Conservation (phyloP, 2,329 filamentous ascomycete genomes). For the Fusarium marasasianum region DNA sequence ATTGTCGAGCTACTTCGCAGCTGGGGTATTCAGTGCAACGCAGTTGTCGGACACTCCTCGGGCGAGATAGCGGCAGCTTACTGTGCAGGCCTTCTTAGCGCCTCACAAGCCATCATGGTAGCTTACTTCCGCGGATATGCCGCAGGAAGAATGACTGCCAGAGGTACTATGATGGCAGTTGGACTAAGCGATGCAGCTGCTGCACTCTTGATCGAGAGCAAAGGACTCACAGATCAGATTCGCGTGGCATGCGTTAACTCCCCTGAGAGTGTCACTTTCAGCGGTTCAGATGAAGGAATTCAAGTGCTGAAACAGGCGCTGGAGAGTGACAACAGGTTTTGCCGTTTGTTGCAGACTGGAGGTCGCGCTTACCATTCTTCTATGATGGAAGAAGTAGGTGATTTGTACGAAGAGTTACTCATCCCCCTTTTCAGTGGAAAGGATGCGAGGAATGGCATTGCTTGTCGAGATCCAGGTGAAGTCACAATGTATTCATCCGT, state of each 20-base stretch:
- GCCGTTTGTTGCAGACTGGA: background rate
- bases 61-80: background rate
- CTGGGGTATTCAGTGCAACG: background rate
- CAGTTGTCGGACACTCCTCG: background rate
- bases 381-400: background rate
- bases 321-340: background rate
- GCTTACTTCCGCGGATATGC: background rate
- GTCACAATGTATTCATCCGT: background rate
- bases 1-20: background rate
- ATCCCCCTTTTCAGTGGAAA: rapidly evolving
- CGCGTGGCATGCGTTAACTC: background rate
- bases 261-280: background rate
- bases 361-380: background rate
- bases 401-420: background rate
- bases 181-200: background rate
- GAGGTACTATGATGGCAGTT: background rate
- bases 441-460: rapidly evolving
- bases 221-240: background rate
- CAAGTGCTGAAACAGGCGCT: background rate
- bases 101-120: background rate
- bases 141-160: background rate
- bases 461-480: rapidly evolving
- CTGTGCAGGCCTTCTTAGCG: rapidly evolving
- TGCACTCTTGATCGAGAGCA: background rate
- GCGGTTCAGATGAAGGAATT: background rate